Percentiles rank a stretch among this genome's conserved stretches.
Evolutionary conservation across 352 stramenopile genomes (phyloP).

Genomic region (Phytophthora podocarpi): DNA sequence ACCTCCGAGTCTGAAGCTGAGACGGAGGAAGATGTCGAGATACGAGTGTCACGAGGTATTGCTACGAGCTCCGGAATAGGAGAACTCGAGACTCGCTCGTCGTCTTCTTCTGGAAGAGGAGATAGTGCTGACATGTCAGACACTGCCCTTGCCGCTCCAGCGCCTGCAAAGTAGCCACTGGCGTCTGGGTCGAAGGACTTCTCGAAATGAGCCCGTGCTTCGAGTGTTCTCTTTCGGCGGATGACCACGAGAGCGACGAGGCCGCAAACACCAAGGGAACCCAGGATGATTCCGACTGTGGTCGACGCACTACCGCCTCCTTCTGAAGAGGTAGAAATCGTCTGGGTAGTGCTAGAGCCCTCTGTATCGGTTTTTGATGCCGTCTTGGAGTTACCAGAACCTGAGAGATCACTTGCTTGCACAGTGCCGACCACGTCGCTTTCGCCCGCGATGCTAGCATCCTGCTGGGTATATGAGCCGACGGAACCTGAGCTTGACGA

Average conservation of each 20-base stretch:
- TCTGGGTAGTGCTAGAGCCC: constrained; percentile 20
- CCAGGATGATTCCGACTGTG: constrained; percentile 59
- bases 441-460: constrained; percentile 23
- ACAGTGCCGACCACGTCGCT: constrained; percentile 38
- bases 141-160: constrained; percentile 31
- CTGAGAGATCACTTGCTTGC: constrained; percentile 12
- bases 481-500: constrained; percentile 26
- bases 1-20: constrained; percentile 42
- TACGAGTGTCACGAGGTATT: constrained; percentile 29
- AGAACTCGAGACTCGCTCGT: constrained; percentile 39
- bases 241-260: constrained; percentile 60
- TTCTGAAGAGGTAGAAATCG: constrained; percentile 51
- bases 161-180: constrained; percentile 48
- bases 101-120: constrained; percentile 28
- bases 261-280: constrained; percentile 43
- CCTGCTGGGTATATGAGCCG: neutral
- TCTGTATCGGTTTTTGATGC: constrained; percentile 7
- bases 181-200: constrained; percentile 47
- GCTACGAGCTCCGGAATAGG: constrained; percentile 55
- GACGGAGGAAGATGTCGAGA: constrained; percentile 58
- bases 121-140: constrained; percentile 38
- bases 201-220: constrained; percentile 44
- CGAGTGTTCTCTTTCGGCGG: constrained; percentile 59
- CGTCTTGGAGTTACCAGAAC: constrained; percentile 5
- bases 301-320: constrained; percentile 37